These are phyloP conservation scores for Agarophyton chilense DNA, from an alignment of 23 red algal genomes.

Conservation along the genomic window DNA sequence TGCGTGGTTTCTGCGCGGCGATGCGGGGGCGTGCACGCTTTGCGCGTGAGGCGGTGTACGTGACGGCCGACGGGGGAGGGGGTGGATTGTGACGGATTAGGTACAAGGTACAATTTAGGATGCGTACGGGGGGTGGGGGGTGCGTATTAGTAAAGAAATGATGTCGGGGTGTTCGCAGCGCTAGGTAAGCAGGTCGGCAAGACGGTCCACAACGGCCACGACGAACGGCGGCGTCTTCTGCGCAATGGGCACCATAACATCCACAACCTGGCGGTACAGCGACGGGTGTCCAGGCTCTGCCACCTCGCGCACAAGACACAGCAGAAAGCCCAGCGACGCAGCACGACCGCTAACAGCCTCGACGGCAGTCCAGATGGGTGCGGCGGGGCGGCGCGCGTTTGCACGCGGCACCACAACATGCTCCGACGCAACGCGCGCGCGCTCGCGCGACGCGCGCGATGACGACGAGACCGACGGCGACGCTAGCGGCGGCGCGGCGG, in stretches of 20 bases:
- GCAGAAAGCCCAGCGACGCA: constrained; percentile 51
- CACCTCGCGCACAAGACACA: constrained; percentile 52
- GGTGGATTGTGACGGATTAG: not conserved
- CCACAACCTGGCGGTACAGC: constrained; percentile 58
- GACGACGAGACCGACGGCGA: too few relatives aligned
- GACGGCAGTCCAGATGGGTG: constrained; percentile 39
- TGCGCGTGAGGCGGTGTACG: not conserved
- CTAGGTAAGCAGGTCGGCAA: constrained; percentile 54
- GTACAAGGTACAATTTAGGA: too few relatives aligned
- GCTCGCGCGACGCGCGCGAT: not conserved
- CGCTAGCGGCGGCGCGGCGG: not conserved
- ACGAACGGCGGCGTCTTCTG: constrained; percentile 61
- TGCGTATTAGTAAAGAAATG: constrained; percentile 12
- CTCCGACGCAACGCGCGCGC: not conserved
- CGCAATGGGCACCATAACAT: constrained; percentile 64
- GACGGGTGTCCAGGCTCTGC: constrained; percentile 54
- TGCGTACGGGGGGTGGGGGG: too few relatives aligned
- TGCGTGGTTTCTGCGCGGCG: not conserved
- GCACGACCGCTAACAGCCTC: constrained; percentile 53
- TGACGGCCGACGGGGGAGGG: not conserved
- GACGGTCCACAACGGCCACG: constrained; percentile 48
- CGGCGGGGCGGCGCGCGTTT: too few relatives aligned
- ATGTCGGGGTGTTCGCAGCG: too few relatives aligned
- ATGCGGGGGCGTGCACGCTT: not conserved
- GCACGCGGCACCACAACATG: not conserved